Evolutionary conservation across 169 alveolate genomes (phyloP).

Genomic region (Plasmodium yoelii): DNA sequence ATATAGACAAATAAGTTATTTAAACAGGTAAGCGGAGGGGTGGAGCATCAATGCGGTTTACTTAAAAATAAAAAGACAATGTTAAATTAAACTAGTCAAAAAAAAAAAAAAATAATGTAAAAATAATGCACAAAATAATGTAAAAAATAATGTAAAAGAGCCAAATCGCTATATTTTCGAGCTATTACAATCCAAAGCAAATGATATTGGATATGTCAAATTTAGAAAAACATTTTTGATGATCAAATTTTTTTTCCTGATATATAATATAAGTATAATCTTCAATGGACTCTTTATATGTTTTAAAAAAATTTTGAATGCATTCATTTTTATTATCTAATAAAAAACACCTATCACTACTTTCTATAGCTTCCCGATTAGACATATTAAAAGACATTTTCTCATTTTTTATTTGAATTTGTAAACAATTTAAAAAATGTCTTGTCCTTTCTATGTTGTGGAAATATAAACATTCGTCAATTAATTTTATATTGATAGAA

Average conservation of each 20-base stretch:
- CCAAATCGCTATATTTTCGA: neutral
- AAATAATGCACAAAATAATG: too few species aligned
- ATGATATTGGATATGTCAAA: constrained; percentile 37
- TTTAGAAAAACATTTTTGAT: constrained; percentile 35
- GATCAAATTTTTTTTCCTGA: constrained; percentile 34
- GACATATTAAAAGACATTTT: constrained; percentile 56
- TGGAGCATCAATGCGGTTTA: too few species aligned
- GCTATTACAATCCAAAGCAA: neutral
- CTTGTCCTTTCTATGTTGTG: constrained; percentile 31
- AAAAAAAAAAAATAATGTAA: neutral
- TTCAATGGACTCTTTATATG: constrained; percentile 33
- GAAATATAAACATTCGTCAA: constrained; percentile 42
- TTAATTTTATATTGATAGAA: constrained; percentile 10
- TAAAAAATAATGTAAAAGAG: neutral
- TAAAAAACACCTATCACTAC: constrained; percentile 22
- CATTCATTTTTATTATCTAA: constrained; percentile 45
- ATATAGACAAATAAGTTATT: too few species aligned
- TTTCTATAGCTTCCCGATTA: neutral
- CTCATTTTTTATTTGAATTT: constrained; percentile 20
- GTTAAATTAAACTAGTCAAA: too few species aligned
- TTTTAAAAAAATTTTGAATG: constrained; percentile 21
- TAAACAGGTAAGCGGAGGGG: too few species aligned
- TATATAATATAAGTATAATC: constrained; percentile 46
- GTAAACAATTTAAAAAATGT: constrained; percentile 21
- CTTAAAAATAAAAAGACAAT: too few species aligned